phyloP scores from a whole-genome alignment of 345 rosid genomes.

The Draba incana region DNA sequence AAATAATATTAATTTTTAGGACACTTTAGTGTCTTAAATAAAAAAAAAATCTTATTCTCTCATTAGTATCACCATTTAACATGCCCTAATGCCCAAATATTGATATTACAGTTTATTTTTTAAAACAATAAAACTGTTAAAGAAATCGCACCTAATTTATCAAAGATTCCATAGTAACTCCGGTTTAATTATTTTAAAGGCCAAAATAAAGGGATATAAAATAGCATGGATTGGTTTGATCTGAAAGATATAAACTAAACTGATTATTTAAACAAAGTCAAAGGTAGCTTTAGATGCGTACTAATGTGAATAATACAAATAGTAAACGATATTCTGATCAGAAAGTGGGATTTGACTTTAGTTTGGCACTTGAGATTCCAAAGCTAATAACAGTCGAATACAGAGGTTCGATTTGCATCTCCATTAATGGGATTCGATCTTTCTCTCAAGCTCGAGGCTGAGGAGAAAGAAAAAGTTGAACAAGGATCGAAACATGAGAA shows the following conservation, averaged over 20 bases:
- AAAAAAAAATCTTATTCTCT: no score
- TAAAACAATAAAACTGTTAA: background rate
- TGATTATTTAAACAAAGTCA: conserved; percentile 43
- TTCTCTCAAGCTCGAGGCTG: conserved; percentile 32
- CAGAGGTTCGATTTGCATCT: conserved; percentile 23
- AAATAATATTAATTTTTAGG: no score
- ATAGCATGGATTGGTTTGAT: conserved; percentile 25
- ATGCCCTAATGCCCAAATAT: conserved; percentile 19
- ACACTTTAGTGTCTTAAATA: no score
- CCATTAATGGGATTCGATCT: conserved; percentile 35
- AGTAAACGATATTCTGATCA: conserved; percentile 39
- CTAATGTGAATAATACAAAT: conserved; percentile 42
- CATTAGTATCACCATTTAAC: no score
- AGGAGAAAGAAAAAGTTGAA: conserved; percentile 23
- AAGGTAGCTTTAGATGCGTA: conserved; percentile 43
- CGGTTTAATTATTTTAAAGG: conserved; percentile 4
- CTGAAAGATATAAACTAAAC: conserved; percentile 23
- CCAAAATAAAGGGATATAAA: background rate
- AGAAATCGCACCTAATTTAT: conserved; percentile 2
- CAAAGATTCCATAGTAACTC: conserved; percentile 24
- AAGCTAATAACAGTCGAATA: conserved; percentile 10
- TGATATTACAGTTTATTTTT: background rate
- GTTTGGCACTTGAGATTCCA: conserved; percentile 29
- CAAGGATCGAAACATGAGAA: conserved; percentile 35
- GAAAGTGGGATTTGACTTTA: conserved; percentile 40